phyloP scores from a whole-genome alignment of 352 stramenopile genomes.

The Aphanomyces astaci region DNA sequence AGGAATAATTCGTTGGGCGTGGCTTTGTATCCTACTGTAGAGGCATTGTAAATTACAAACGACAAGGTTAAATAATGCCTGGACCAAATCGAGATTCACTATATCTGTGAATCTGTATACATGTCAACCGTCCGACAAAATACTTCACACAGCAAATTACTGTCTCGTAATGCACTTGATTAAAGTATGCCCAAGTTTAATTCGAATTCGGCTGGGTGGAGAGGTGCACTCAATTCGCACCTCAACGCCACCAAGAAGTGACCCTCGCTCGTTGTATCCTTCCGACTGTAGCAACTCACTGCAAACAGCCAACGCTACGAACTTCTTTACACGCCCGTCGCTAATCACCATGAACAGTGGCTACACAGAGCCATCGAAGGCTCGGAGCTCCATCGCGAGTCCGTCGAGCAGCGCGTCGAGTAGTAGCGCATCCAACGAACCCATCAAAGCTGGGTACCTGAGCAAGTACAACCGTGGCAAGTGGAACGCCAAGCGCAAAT shows the following conservation, averaged over 20 bases:
- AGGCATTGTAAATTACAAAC: no score
- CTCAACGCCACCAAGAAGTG: not conserved
- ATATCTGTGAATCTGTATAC: not conserved
- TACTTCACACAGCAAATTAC: not conserved
- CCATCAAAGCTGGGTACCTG: slow-evolving; percentile 40
- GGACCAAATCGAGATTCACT: no score
- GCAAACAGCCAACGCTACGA: no score
- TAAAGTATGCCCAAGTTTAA: not conserved
- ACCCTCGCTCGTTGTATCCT: not conserved
- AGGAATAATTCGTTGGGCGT: no score
- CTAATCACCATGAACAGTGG: no score
- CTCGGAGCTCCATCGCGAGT: not conserved
- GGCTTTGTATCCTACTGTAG: no score
- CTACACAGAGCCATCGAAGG: not conserved
- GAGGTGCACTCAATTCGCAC: not conserved
- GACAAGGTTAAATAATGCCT: no score
- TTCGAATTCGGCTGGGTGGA: not conserved
- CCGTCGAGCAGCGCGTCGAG: not conserved
- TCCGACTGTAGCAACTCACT: not conserved
- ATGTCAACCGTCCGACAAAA: not conserved
- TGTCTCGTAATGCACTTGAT: not conserved
- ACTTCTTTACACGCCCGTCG: no score
- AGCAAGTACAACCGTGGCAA: slow-evolving; percentile 73
- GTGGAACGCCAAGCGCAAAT: slow-evolving; percentile 63
- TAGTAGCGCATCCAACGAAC: not conserved